Evolutionary conservation across 202 grass and related monocot species (phyloP), one percentile per base, ranked within the genome.

Genomic region (Brachypodium distachyon): DNA sequence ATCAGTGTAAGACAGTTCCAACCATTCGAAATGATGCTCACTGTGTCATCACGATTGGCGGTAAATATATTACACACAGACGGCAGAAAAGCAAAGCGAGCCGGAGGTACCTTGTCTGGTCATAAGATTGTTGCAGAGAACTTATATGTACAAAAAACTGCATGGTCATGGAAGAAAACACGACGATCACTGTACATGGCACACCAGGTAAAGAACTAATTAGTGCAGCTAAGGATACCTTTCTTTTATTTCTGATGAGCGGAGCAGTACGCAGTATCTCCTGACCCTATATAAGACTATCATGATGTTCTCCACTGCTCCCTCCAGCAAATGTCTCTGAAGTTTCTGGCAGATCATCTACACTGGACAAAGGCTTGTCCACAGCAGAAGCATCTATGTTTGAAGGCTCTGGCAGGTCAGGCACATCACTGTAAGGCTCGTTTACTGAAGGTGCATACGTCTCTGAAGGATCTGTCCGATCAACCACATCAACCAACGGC

Each of bases 261-360:
- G 41, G 29, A 70, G n/a, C 34, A 70, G 48, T 27, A 54, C 29
- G 17, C 19, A 40, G n/a, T n/a, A n/a, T n/a, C n/a, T n/a, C 21
- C 54, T 56, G 22, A 58, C 3, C 55, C 56, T 81, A 84, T 79
- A 81, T 84, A 60, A 81, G 77, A 61, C 86, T 84, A 42, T 51
- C 26, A 59, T 10, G 33, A 58, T 77, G 47, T 70, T 80, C 70
- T 56, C 54, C 77, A 59, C 55, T 88, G 64, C 57, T 51, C 31
- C 48, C 64, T 67, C 19, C 81, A 52, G 59, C 42, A 34, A 57
- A 52, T 57, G 25, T 52, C 31, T 77, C 71, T 9, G 52, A 13
- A 70, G 67, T 56, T 46, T 61, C 52, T 79, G 25, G 33, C 38
- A 67, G 25, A 77, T 70, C 43, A 77, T 67, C 27, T 16, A 76